A percentile compares a stretch with the other conserved stretches of the same genome.
These are phyloP conservation scores for Colletotrichum cuscutae DNA, from an alignment of 2,329 filamentous ascomycete genomes.

Conservation along the genomic window DNA sequence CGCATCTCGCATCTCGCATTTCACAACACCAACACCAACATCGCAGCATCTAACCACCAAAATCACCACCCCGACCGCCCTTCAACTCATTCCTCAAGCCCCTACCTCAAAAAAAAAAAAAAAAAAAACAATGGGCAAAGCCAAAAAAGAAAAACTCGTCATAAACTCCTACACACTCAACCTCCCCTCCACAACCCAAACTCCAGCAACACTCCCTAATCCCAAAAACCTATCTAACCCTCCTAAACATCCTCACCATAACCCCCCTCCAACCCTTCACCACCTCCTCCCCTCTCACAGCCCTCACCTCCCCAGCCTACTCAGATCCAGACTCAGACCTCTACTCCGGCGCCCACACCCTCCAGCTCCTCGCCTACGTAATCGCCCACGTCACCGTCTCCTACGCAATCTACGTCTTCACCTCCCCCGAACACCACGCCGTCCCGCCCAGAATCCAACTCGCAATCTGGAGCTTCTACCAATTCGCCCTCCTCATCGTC, in stretches of 20 bases:
- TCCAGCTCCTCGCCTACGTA: conserved; percentile 17
- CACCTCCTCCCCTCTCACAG: conserved; percentile 6
- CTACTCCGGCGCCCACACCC: background rate
- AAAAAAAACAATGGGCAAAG: too few relatives aligned
- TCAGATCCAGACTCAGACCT: background rate
- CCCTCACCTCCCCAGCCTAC: conserved; percentile 6
- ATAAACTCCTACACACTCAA: background rate
- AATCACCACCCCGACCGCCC: background rate
- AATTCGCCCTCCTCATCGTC: conserved; percentile 12
- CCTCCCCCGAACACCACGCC: conserved; percentile 1
- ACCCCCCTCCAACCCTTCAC: conserved; percentile 9
- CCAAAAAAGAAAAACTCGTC: background rate
- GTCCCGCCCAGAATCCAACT: background rate
- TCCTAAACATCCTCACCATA: conserved; percentile 23
- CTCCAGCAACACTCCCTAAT: background rate
- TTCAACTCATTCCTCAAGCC: too few relatives aligned
- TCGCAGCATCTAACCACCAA: background rate
- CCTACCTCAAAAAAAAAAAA: too few relatives aligned
- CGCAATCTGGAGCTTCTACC: conserved; percentile 4
- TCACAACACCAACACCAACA: background rate
- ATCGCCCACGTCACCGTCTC: conserved; percentile 19
- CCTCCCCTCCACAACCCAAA: too few relatives aligned
- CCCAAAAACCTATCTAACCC: conserved; percentile 1
- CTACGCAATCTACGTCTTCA: conserved; percentile 6
- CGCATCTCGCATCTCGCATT: background rate